Base-by-base conservation (phyloP, 169 alveolate genomes). In the Eimeria tenella region DNA sequence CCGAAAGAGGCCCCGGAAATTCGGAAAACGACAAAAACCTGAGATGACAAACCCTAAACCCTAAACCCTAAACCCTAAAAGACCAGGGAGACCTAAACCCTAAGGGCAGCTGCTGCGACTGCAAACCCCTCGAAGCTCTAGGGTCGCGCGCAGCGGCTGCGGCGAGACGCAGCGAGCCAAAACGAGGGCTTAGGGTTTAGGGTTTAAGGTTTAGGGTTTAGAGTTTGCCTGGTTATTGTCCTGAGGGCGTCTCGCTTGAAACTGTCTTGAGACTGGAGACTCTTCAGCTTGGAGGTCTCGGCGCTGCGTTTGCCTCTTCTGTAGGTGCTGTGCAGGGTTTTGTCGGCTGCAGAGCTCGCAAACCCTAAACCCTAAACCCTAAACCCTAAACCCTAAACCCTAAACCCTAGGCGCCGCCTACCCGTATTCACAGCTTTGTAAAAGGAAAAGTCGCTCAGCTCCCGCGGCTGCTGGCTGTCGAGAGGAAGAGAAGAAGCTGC, bases 221-320 rank as follows among this genome's bases (percentile, higher is more conserved):
- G 68, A 53, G 88, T 55, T 79, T 79, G 53, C 88, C 88, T 79
- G 88, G 88, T 79, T 42, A 79, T 79, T 3, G 88, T 79, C 52
- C 88, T 17, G 21, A 79, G 88, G 58, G 88, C 88, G 19, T 79
- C 88, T 42, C 88, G 88, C 11, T 79, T 79, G 58, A 79, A 79
- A 50, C 88, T 79, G 55, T 79, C 88, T n/a, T 79, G 88, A 52
- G 88, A 53, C 53, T 79, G 88, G 52, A 79, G 88, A 5, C 68
- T 19, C 53, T 79, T 79, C 17, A 79, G 71, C 88, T 79, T 79
- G 17, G 88, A 50, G 9, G 88, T 70, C 52, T 79, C 88, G 6
- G 88, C 88, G 19, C 88, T 79, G n/a, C 88, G 4, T 19, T 79
- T 79, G n/a, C 89, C 73, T 23, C 73, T 55, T 19, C 73, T 55